Evolutionary conservation across 2,329 filamentous ascomycete species (phyloP), one percentile per base, ranked within the genome.

Genomic region (Periconia sp.): DNA sequence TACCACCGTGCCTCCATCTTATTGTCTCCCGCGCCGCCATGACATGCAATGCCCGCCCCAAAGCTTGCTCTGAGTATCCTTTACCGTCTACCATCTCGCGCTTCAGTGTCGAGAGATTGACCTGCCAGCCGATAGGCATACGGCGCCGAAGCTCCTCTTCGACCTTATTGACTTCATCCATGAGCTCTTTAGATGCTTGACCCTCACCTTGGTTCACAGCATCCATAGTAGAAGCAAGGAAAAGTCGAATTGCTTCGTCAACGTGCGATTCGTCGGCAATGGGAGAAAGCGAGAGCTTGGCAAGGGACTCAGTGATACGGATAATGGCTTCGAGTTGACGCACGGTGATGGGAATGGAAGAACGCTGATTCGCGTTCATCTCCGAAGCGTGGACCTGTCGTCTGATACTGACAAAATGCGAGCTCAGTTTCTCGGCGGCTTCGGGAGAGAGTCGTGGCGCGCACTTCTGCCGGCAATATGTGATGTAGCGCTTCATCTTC

Each of bases 221-320:
- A 64, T 99, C 92, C 94, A 99, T 97, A 43, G 94, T 99, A 3
- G 87, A 92, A 54, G 92, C 94, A 21, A 99, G 77, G 85, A 99
- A 99, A 12, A 99, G 81, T 0, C 94, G 87, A 61, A 99, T 99
- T 2, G 94, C 94, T 74, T 99, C 94, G 63, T 99, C 92, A 38
- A 99, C 94, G 64, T 99, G 94, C 33, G 84, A 79, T 70, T 96
- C 92, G 0, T 88, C 92, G 2, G 92, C 94, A 29, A 96, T 80
- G 3, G 92, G 86, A 0, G 88, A 89, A 7, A 99, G 81, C 0
- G 87, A 85, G 30, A 99, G 78, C 70, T 99, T 99, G 43, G 94
- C 94, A 2, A 99, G 82, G 0, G 94, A 91, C 69, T 99, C 94
- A 3, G 92, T 95, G 63, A 99, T 97, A 67, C 94, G 92, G 52